These are phyloP conservation scores for Viola pubescens DNA, from an alignment of 441 rosid genomes.

Conservation along the genomic window DNA sequence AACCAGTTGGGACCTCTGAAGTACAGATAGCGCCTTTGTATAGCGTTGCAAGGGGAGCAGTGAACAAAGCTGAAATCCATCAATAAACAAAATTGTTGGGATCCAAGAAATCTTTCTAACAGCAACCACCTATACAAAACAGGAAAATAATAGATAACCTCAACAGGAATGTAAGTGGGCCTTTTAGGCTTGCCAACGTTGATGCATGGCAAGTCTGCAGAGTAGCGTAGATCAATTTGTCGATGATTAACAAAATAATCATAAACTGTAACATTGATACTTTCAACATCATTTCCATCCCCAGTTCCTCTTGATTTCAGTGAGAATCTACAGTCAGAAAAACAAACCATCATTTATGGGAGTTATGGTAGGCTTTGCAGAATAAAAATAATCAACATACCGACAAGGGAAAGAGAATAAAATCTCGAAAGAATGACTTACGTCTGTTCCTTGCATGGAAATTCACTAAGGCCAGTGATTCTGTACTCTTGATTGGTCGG, in stretches of 20 bases:
- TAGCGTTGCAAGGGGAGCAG: slow-evolving; percentile 62
- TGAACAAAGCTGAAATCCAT: slow-evolving; percentile 36
- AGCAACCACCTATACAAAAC: neutral
- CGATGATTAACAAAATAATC: slow-evolving; percentile 53
- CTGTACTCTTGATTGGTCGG: slow-evolving; percentile 54
- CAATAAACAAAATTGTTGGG: slow-evolving; percentile 6
- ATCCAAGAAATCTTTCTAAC: neutral
- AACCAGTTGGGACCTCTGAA: slow-evolving; percentile 62
- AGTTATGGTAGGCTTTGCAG: slow-evolving; percentile 7
- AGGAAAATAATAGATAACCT: slow-evolving; percentile 31
- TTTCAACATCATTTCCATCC: slow-evolving; percentile 28
- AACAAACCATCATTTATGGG: neutral
- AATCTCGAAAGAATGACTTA: slow-evolving; percentile 15
- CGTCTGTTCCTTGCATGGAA: slow-evolving; percentile 45
- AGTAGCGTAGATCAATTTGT: slow-evolving; percentile 38
- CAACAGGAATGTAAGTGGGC: slow-evolving; percentile 61
- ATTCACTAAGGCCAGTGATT: slow-evolving; percentile 66
- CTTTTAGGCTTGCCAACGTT: slow-evolving; percentile 78
- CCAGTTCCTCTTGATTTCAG: slow-evolving; percentile 30
- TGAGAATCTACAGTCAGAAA: slow-evolving; percentile 39
- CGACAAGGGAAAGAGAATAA: neutral
- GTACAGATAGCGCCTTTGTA: slow-evolving; percentile 42
- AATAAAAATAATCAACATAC: neutral
- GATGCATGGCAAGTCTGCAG: slow-evolving; percentile 60
- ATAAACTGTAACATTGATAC: slow-evolving; percentile 39